Conservation (phyloP, 345 rosid species). For the Lepidium aucheri region DNA sequence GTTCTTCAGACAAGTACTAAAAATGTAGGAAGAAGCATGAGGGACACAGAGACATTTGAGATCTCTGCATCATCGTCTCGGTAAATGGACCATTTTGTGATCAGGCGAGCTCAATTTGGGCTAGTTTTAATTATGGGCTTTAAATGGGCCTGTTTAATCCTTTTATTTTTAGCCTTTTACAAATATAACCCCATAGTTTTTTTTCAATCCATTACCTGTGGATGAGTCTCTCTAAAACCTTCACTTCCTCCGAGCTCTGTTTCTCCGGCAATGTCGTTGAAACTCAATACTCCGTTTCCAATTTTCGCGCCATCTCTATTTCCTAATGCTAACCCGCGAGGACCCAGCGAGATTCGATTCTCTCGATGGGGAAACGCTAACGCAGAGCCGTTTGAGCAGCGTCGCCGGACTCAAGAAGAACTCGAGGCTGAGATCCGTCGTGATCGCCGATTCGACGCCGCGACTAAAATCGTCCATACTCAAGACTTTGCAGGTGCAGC, state of each 20-base stretch:
- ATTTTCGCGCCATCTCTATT: slow-evolving; percentile 40
- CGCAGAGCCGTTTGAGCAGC: slow-evolving; percentile 56
- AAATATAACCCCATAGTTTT: slow-evolving; percentile 14
- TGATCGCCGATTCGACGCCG: slow-evolving; percentile 54
- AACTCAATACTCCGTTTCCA: slow-evolving; percentile 54
- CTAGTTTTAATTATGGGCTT: neutral
- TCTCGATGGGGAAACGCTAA: slow-evolving; percentile 79
- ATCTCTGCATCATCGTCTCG: neutral
- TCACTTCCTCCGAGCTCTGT: neutral
- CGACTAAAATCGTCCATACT: slow-evolving; percentile 33
- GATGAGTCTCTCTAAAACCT: slow-evolving; percentile 19
- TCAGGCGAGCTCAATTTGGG: neutral
- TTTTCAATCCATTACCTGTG: neutral
- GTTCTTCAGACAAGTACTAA: neutral
- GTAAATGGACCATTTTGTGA: neutral
- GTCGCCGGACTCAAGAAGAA: slow-evolving; percentile 52
- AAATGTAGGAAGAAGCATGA: neutral
- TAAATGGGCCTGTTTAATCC: neutral
- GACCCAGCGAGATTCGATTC: slow-evolving; percentile 45
- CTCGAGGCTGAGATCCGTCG: slow-evolving; percentile 71
- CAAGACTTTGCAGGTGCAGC: slow-evolving; percentile 20
- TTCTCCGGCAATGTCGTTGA: slow-evolving; percentile 49
- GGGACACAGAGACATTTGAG: neutral
- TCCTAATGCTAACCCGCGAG: slow-evolving; percentile 24
- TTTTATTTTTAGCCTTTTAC: neutral